phyloP scores from a whole-genome alignment of 192 early-diverging fungal species.

The Endogone sp. region DNA sequence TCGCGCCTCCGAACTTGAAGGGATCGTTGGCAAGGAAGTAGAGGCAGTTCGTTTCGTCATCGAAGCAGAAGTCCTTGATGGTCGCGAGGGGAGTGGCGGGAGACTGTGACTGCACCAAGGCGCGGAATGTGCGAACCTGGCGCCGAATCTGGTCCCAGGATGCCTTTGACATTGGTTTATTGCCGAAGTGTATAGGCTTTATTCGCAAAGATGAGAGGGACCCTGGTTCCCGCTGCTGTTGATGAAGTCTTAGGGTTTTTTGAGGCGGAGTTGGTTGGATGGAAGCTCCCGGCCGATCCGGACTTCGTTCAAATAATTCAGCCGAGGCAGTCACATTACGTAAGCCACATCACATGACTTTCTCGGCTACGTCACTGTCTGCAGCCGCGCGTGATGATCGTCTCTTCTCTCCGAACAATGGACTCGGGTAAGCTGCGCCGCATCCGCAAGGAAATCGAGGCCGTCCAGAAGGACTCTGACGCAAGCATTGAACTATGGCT shows the following conservation, averaged over 20 bases:
- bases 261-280: too few relatives aligned
- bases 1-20: slow-evolving; percentile 4
- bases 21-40: slow-evolving; percentile 47
- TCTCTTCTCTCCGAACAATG: background rate
- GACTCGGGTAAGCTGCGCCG: background rate
- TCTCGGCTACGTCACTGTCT: too few relatives aligned
- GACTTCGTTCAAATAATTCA: too few relatives aligned
- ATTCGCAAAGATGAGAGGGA: background rate
- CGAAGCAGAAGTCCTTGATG: slow-evolving; percentile 52
- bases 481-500: background rate
- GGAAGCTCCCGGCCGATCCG: too few relatives aligned
- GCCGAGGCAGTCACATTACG: too few relatives aligned
- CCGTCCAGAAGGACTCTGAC: background rate
- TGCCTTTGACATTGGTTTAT: slow-evolving; percentile 8
- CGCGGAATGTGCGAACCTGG: slow-evolving; percentile 51
- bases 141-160: slow-evolving; percentile 58
- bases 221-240: too few relatives aligned
- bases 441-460: background rate
- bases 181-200: background rate
- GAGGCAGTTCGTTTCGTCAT: slow-evolving; percentile 35
- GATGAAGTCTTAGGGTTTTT: too few relatives aligned
- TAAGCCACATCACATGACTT: too few relatives aligned
- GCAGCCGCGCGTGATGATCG: too few relatives aligned
- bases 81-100: slow-evolving; percentile 28
- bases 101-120: slow-evolving; percentile 26